These are phyloP conservation scores for Monosporascus sp. DNA, from an alignment of 2,329 filamentous ascomycete genomes.

Conservation along the genomic window DNA sequence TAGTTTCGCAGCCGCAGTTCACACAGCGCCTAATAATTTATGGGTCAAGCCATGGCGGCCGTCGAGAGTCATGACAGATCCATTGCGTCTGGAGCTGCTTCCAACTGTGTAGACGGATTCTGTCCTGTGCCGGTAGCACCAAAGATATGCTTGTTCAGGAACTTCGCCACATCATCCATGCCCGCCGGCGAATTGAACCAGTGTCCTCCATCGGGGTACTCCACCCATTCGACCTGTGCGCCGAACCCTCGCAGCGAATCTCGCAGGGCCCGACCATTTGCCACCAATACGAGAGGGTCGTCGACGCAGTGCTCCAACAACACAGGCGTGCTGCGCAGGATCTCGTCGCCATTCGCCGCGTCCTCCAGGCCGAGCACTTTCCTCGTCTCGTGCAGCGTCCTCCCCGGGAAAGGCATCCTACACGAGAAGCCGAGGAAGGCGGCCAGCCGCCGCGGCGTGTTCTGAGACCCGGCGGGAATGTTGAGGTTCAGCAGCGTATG, in stretches of 20 bases:
- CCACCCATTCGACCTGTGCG: slow-evolving; percentile 34
- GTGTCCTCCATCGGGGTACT: slow-evolving; percentile 39
- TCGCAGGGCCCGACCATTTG: slow-evolving; percentile 30
- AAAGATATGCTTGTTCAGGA: slow-evolving; percentile 20
- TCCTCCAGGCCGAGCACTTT: slow-evolving; percentile 23
- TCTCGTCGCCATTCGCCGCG: slow-evolving; percentile 17
- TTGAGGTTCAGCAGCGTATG: slow-evolving; percentile 19
- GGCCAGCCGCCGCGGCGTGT: slow-evolving; percentile 8
- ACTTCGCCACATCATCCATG: slow-evolving; percentile 35
- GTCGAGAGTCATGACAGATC: neutral
- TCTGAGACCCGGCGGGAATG: neutral
- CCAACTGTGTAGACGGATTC: neutral
- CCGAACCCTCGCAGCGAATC: slow-evolving; percentile 34
- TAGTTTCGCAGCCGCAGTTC: no score
- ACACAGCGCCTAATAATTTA: no score
- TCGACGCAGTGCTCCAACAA: slow-evolving; percentile 43
- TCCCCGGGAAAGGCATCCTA: slow-evolving; percentile 16
- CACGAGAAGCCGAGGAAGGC: slow-evolving; percentile 23
- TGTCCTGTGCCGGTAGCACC: no score
- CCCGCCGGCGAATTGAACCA: slow-evolving; percentile 41
- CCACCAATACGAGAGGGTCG: slow-evolving; percentile 36
- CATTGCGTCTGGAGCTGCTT: neutral
- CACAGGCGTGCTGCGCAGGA: slow-evolving; percentile 37
- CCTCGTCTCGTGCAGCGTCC: slow-evolving; percentile 19
- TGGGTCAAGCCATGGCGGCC: no score